Evolutionary conservation across 176 grass and related monocot species (phyloP).

Genomic region (Hsuehochloa calcarea): DNA sequence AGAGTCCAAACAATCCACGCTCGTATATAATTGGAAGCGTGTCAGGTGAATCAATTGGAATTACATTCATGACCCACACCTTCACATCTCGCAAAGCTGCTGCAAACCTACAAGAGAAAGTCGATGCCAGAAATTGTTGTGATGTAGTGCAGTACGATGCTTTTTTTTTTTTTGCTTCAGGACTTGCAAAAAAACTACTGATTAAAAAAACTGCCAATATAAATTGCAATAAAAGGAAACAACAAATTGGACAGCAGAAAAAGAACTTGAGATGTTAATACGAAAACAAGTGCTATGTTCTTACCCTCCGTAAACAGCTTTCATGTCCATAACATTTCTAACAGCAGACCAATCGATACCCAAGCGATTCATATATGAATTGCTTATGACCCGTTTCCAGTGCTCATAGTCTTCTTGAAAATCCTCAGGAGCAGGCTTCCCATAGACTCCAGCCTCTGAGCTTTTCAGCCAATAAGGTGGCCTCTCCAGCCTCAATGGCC

Average conservation of each 20-base stretch:
- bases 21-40: constrained; percentile 85
- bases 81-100: constrained; percentile 69
- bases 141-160: background rate
- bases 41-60: constrained; percentile 70
- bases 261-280: background rate
- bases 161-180: background rate
- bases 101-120: constrained; percentile 61
- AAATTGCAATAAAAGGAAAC: background rate
- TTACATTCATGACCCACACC: constrained; percentile 87
- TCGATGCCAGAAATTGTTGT: background rate
- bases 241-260: background rate
- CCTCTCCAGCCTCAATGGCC: constrained; percentile 69
- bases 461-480: constrained; percentile 72
- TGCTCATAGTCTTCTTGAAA: constrained; percentile 74
- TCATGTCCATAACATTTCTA: constrained; percentile 96
- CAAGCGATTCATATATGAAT: constrained; percentile 62
- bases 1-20: constrained; percentile 72
- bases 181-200: background rate
- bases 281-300: background rate
- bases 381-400: constrained; percentile 64
- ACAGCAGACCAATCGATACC: constrained; percentile 71
- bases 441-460: constrained; percentile 71
- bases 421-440: constrained; percentile 69
- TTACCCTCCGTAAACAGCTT: constrained; percentile 88
- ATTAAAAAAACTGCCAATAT: background rate